Base-by-base conservation (phyloP, 257 asterid species). In the Jasminum sambac region DNA sequence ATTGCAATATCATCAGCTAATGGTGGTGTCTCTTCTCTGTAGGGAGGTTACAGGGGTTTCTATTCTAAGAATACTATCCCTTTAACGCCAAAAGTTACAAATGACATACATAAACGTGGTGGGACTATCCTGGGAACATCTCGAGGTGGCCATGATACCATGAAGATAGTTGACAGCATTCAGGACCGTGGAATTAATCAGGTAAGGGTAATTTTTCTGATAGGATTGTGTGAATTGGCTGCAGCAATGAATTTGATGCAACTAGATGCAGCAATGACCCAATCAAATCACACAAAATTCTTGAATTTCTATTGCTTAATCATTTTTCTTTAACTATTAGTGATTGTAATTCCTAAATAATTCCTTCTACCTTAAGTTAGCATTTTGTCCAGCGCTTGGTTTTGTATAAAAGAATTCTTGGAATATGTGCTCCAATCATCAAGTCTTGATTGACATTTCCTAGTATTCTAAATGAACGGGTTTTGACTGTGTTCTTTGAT, bases 171-270 rank as follows among this genome's bases (percentile, higher is more conserved):
- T 72, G 97, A 93, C 82, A 87, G 97, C 79, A 93, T 93, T 75
- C 96, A 93, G 82, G 98, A 93, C 77, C 95, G 96, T 42, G 98
- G 92, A 72, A 87, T 90, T 76, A 93, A 93, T 80, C 98, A 93
- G 92, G 98, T 79, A 73, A 68, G 57, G 72, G 23, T 11, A 26
- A 10, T 57, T 26, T 38, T 79, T 24, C 42, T 50, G 41, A 48
- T 52, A 66, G 66, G 50, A 41, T 43, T 30, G 57, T 62, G 39
- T 66, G 73, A 58, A 52, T 37, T 14, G 59, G 59, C 30, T 70
- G 46, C 42, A 26, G 66, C 57, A 30, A 39, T 62, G 64, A 25
- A 25, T 66, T 16, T n/a, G 36, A 30, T 30, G 36, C 36, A 30
- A 30, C 4, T 30, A 4, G 36, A 30, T 4, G 36, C 2, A 4